Evolutionary conservation across 768 basidiomycete species (phyloP).

Genomic region (Rhizopogon vesiculosus): DNA sequence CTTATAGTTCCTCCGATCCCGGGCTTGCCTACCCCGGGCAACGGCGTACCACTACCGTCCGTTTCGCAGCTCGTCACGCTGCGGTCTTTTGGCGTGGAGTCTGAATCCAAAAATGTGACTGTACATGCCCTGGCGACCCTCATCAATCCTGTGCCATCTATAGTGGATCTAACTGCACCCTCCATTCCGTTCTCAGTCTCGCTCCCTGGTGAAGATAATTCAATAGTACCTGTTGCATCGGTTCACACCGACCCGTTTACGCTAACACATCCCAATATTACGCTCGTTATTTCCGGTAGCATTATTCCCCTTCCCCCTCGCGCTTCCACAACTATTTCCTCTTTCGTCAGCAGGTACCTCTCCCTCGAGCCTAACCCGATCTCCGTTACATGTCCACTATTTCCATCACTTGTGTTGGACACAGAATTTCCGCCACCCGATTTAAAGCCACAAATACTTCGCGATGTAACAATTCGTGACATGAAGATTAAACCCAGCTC

Average conservation of each 20-base stretch:
- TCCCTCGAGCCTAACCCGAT: constrained; percentile 54
- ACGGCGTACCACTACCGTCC: constrained; percentile 45
- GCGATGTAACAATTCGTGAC: constrained; percentile 66
- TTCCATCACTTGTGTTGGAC: constrained; percentile 42
- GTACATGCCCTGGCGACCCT: constrained; percentile 52
- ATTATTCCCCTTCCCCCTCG: constrained; percentile 51
- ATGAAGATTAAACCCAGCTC: constrained; percentile 60
- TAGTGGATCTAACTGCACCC: constrained; percentile 47
- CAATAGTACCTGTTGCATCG: constrained; percentile 44
- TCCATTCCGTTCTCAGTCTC: constrained; percentile 59
- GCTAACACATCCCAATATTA: constrained; percentile 66
- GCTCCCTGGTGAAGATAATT: constrained; percentile 31
- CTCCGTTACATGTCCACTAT: constrained; percentile 49
- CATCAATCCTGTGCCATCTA: constrained; percentile 51
- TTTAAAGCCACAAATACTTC: constrained; percentile 61
- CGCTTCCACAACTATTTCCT: constrained; percentile 40
- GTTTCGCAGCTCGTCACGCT: constrained; percentile 58
- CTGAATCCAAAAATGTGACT: constrained; percentile 30
- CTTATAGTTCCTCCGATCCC: constrained; percentile 58
- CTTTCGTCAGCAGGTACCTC: constrained; percentile 62
- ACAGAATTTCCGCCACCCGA: constrained; percentile 62
- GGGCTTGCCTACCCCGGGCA: constrained; percentile 59
- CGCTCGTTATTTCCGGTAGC: constrained; percentile 49
- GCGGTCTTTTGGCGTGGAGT: constrained; percentile 46
- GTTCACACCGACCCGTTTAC: constrained; percentile 51